Conservation (phyloP, 805 yeast species). For the Yarrowia deformans region DNA sequence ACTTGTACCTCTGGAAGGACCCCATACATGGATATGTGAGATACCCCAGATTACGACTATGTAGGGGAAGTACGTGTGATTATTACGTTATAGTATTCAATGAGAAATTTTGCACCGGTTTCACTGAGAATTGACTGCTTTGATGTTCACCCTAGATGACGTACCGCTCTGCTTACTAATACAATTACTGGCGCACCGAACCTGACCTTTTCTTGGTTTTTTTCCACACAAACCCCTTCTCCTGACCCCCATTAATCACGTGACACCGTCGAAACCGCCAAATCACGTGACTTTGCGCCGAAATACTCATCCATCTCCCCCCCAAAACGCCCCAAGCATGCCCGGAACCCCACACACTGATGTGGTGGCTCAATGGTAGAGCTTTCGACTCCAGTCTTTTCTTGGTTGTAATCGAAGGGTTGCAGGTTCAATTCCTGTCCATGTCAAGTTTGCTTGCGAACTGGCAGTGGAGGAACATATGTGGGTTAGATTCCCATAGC, state of each 20-base stretch:
- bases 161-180: too few relatives aligned
- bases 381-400: constrained; percentile 71
- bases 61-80: too few relatives aligned
- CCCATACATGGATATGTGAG: not conserved
- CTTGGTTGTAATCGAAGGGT: constrained; percentile 63
- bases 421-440: constrained; percentile 86
- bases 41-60: not conserved
- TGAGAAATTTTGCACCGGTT: too few relatives aligned
- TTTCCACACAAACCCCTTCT: too few relatives aligned
- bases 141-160: too few relatives aligned
- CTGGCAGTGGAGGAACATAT: constrained; percentile 20
- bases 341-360: constrained; percentile 18
- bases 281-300: not conserved
- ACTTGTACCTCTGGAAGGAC: not conserved
- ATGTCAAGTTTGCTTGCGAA: constrained; percentile 55
- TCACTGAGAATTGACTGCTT: too few relatives aligned
- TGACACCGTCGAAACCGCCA: not conserved
- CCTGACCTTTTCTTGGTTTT: not conserved
- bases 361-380: constrained; percentile 78
- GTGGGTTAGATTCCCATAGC: constrained; percentile 13
- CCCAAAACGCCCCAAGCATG: not conserved
- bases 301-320: not conserved
- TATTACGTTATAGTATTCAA: too few relatives aligned
- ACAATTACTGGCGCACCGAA: not conserved
- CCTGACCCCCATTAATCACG: too few relatives aligned